A percentile compares a stretch with the other conserved stretches of the same genome.
Evolutionary conservation across 331 rosid species (phyloP).

Genomic region (Quercus lobata): DNA sequence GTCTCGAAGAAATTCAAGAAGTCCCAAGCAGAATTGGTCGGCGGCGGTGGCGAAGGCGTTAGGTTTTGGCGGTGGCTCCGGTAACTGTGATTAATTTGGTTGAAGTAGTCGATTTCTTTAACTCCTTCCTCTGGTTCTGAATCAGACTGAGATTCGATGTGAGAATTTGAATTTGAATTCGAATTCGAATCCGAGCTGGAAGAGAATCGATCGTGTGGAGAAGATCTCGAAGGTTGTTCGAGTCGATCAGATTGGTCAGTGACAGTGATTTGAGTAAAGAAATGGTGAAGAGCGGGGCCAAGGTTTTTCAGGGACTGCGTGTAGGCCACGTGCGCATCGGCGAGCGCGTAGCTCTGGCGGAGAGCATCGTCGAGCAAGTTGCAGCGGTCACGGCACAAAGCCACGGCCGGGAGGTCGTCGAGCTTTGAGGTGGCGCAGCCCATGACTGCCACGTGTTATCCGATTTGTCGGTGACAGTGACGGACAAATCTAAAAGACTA

Average conservation of each 20-base stretch:
- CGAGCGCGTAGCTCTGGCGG: constrained; percentile 46
- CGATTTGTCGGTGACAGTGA: background rate
- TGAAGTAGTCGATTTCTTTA: constrained; percentile 23
- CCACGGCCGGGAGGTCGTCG: constrained; percentile 68
- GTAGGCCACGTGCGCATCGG: constrained; percentile 73
- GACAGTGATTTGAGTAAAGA: constrained; percentile 36
- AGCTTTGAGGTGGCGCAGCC: constrained; percentile 76
- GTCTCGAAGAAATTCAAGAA: constrained; percentile 72
- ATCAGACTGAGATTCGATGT: constrained; percentile 36
- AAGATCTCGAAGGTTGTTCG: background rate
- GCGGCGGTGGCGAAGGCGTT: constrained; percentile 65
- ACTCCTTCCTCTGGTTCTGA: constrained; percentile 20
- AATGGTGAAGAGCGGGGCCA: constrained; percentile 50
- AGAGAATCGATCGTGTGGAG: background rate
- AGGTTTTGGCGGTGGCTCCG: constrained; percentile 13
- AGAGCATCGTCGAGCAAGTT: constrained; percentile 61
- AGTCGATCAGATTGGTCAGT: background rate
- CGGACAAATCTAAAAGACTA: background rate
- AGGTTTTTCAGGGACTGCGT: constrained; percentile 53
- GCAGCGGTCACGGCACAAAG: constrained; percentile 88
- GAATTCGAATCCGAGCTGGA: constrained; percentile 10
- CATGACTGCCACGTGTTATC: constrained; percentile 24
- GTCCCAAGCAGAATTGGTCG: constrained; percentile 67
- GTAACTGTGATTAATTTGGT: constrained; percentile 9
- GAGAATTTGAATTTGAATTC: constrained; percentile 34